Evolutionary conservation across 441 rosid genomes (phyloP).

Genomic region (Brassica balearica): DNA sequence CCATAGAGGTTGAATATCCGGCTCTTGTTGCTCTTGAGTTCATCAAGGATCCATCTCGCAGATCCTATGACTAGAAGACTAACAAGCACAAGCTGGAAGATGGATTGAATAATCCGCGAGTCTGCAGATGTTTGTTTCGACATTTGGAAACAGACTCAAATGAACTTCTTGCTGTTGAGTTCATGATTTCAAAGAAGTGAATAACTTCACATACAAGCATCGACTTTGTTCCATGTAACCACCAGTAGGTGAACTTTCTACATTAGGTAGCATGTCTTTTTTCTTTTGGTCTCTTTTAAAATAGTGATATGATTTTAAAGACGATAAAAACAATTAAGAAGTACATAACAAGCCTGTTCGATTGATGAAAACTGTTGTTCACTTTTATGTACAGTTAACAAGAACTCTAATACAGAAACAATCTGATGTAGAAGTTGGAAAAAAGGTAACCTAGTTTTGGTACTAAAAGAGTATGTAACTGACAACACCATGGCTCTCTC

Average conservation of each 20-base stretch:
- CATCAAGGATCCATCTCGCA: slow-evolving; percentile 57
- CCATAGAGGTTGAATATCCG: slow-evolving; percentile 39
- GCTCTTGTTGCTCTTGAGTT: slow-evolving; percentile 59
- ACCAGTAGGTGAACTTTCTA: slow-evolving; percentile 47
- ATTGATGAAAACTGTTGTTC: slow-evolving; percentile 22
- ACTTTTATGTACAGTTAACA: slow-evolving; percentile 42
- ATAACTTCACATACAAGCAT: slow-evolving; percentile 54
- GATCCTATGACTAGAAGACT: slow-evolving; percentile 67
- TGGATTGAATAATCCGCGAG: slow-evolving; percentile 55
- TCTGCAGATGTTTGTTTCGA: slow-evolving; percentile 44
- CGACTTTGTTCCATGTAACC: slow-evolving; percentile 47
- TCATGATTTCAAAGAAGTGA: slow-evolving; percentile 25
- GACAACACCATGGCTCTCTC: slow-evolving; percentile 27
- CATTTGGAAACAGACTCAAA: slow-evolving; percentile 36
- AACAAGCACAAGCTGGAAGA: slow-evolving; percentile 60
- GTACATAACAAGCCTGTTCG: slow-evolving; percentile 22
- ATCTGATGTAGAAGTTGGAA: slow-evolving; percentile 5
- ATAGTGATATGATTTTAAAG: slow-evolving; percentile 5
- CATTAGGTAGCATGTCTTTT: slow-evolving; percentile 33
- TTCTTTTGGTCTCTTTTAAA: slow-evolving; percentile 20
- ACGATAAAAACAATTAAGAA: slow-evolving; percentile 3
- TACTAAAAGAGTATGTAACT: slow-evolving; percentile 25
- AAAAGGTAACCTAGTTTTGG: slow-evolving; percentile 28
- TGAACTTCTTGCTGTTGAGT: slow-evolving; percentile 1
- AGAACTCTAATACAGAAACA: slow-evolving; percentile 39